Evolutionary conservation across 768 basidiomycete genomes (phyloP).

Genomic region (Kwoniella sp.): DNA sequence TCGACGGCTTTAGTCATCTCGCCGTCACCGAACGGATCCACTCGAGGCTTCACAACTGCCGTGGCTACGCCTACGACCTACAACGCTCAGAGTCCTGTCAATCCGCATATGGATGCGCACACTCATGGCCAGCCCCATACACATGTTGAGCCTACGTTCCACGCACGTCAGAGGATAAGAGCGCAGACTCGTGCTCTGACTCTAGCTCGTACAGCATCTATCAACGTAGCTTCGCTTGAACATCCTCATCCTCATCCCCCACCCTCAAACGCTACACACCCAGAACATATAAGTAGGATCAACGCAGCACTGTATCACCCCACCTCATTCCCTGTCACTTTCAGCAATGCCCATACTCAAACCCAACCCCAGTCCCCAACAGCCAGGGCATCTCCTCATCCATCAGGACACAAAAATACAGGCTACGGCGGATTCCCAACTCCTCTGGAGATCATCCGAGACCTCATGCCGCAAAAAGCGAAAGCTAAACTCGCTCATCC

Average conservation of each 20-base stretch:
- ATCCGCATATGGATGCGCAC: too few relatives aligned
- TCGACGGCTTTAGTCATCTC: slow-evolving; percentile 2
- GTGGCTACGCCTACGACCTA: not conserved
- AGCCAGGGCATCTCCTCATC: slow-evolving; percentile 1
- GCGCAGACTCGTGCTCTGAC: slow-evolving; percentile 15
- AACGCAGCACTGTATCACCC: slow-evolving; percentile 4
- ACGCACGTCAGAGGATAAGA: slow-evolving; percentile 15
- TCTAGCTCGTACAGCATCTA: not conserved
- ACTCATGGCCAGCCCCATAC: not conserved
- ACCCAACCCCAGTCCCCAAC: not conserved
- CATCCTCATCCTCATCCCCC: not conserved
- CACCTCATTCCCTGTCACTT: not conserved
- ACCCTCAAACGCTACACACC: not conserved
- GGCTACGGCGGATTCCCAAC: slow-evolving; percentile 26
- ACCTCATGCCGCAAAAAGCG: slow-evolving; percentile 7
- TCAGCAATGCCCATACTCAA: not conserved
- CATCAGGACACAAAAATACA: slow-evolving; percentile 15
- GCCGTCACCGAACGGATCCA: not conserved
- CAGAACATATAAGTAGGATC: not conserved
- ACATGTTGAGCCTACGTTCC: not conserved
- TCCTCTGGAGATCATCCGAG: slow-evolving; percentile 12
- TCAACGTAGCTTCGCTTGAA: slow-evolving; percentile 4
- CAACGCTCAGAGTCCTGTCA: not conserved
- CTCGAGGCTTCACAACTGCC: slow-evolving; percentile 8
- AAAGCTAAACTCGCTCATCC: slow-evolving; percentile 13